Evolutionary conservation across 805 yeast genomes (phyloP), one percentile per base, ranked within the genome.

Genomic region (Kregervanrija fluxuum): DNA sequence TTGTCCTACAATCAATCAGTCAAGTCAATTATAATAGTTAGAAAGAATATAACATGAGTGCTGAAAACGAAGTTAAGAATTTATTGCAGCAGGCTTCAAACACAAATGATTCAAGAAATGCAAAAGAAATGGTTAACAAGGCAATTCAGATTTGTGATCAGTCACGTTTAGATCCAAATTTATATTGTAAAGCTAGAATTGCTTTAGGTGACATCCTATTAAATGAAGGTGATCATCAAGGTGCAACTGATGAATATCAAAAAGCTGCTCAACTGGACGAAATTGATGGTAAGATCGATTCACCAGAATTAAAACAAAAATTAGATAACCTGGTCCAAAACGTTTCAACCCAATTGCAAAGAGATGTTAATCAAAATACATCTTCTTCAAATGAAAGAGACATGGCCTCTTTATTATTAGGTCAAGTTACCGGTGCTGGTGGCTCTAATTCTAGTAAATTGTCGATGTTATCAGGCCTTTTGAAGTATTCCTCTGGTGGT

Each of bases 261-360:
- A 46, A 48, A 43, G 66, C 66, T 14, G 60, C 62, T 14, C 51
- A 55, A 40, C 52, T 61, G 33, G 66, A 62, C 46, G 65, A 62
- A 47, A 39, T 41, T 22, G 66, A 62, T 40, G 66, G 66, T 5
- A 55, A 45, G 14, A 53, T 59, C 28, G 54, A 61, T 33, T 53
- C 61, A 4, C 65, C 65, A 11, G 65, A 62, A 45, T 48, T 62
- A 28, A 55, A 62, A 45, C 50, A 54, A 33, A 60, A 60, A 40
- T 47, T 62, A 14, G 49, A 53, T 34, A 37, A 52, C 3, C 45
- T 60, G 9, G 43, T 61, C 31, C 45, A 43, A 12, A 46, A 53
- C 13, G 56, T 61, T 33, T 46, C 60, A 4, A 44, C 40, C 4
- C 45, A 54, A 15, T 33, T 62, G 45, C 56, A 59, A 35, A 46